These are phyloP conservation scores for Smithsoniella earleae DNA, from an alignment of 163 green algal genomes.

Conservation along the genomic window DNA sequence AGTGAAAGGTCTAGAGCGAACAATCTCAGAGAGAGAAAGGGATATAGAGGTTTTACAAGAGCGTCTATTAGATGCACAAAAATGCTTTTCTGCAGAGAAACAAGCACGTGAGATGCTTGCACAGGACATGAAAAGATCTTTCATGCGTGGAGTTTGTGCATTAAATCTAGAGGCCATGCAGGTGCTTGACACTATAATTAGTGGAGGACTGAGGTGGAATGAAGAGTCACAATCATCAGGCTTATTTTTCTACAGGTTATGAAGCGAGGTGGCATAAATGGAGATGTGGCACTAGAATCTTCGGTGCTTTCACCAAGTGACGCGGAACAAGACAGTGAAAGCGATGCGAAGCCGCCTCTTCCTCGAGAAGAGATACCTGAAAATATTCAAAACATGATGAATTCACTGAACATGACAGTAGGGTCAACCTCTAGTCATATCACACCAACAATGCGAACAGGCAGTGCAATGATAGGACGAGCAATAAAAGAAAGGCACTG, in stretches of 20 bases:
- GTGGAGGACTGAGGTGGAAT: too few species aligned
- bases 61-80: conserved; percentile 32
- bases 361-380: conserved; percentile 24
- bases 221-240: too few species aligned
- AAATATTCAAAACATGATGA: conserved; percentile 30
- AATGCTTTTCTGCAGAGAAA: conserved; percentile 31
- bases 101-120: conserved; percentile 31
- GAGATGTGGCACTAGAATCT: too few species aligned
- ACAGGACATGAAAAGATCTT: conserved; percentile 41
- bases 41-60: conserved; percentile 24
- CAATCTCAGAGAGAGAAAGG: background rate
- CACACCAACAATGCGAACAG: background rate
- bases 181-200: too few species aligned
- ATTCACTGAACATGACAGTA: conserved; percentile 19
- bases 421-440: background rate
- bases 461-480: background rate
- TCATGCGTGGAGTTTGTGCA: conserved; percentile 43
- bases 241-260: conserved; percentile 19
- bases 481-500: conserved; percentile 14
- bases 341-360: background rate
- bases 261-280: conserved; percentile 2
- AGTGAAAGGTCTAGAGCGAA: conserved; percentile 7
- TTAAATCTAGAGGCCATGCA: conserved; percentile 40
- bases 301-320: too few species aligned
- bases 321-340: too few species aligned